Evolutionary conservation across 257 asterid genomes (phyloP), one percentile per base, ranked within the genome.

Genomic region (Fraxinus excelsior): DNA sequence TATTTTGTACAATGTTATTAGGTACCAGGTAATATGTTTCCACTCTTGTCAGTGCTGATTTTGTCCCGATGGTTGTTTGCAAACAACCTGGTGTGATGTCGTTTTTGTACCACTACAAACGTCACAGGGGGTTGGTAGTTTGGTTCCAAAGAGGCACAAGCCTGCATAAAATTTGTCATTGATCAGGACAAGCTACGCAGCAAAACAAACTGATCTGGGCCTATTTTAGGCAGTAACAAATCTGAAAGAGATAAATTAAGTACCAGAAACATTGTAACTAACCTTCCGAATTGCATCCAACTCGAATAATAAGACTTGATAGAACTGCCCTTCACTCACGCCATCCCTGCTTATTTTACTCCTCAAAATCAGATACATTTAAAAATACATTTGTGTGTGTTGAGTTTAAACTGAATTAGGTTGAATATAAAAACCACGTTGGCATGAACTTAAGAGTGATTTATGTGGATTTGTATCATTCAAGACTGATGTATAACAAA

Each of bases 91-190:
- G 98, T 95, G 79, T 95, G 99, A 79, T 95, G 99, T 16, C 99
- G 90, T 82, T 95, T 95, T 75, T 95, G 99, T 79, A 95, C 99
- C 46, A 95, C 93, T 0, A 95, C 93, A 80, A 95, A 95, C 13
- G 99, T 95, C 16, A 95, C 99, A 0, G 98, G 99, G 0, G 99
- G 99, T 83, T 95, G 99, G 80, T 95, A 95, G 70, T 92, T 93
- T 26, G 98, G 97, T 80, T 95, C 99, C 85, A 95, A 85, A 0
- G 99, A 95, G 14, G 99, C 99, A 78, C 99, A 95, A 2, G 99
- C 99, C 98, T 94, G 84, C 56, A 71, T 25, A 28, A 23, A 25
- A 84, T 66, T 58, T 16, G 6, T 62, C 40, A 23, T 42, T 76
- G 14, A 62, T 82, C 60, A 82, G 64, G 34, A 67, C 67, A 62